Evolutionary conservation across 225 moss, liverwort and hornwort genomes (phyloP), one percentile per base, ranked within the genome.

Genomic region (Asterella californica): DNA sequence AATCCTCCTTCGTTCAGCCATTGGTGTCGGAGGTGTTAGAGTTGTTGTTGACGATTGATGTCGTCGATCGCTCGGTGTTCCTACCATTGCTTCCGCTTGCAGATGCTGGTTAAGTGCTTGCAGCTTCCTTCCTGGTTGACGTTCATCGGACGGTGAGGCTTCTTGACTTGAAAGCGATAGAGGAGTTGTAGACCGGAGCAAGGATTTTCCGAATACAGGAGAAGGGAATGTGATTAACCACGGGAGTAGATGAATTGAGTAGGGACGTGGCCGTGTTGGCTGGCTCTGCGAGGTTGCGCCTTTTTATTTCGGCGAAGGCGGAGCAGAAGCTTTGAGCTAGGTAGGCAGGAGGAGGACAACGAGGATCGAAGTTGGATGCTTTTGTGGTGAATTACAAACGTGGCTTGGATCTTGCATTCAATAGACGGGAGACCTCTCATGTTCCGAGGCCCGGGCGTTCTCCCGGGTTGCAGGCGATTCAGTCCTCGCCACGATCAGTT

Each of bases 341-440:
- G 49, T 15, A 14, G 45, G 6, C 29, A 29, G 49, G 15, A 70
- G 21, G 17, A 19, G 17, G 9, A 72, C 10, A 45, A 49, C 22
- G 25, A 72, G 71, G 25, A 72, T 10, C n/a, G 22, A 36, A 36
- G 68, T 34, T 4, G 68, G 46, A 49, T 72, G 42, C 25, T 32
- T 25, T 21, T 10, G 54, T 8, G 32, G 30, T 54, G 53, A 55
- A 32, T 75, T 30, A 33, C 9, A 57, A 34, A 10, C 32, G 14
- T 18, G 33, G 54, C 54, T 33, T 52, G 54, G 75, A 75, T 75
- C 75, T 55, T 75, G 75, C 48, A 18, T 15, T 75, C 15, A 25
- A 34, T 32, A 15, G 33, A 17, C 7, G 32, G 53, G 14, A 30
- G 74, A 14, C 30, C 15, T 9, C 8, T 30, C 2, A 29, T 19